These are phyloP conservation scores for Pochonia chlamydosporia DNA, from an alignment of 2,329 filamentous ascomycete species.

Conservation along the genomic window DNA sequence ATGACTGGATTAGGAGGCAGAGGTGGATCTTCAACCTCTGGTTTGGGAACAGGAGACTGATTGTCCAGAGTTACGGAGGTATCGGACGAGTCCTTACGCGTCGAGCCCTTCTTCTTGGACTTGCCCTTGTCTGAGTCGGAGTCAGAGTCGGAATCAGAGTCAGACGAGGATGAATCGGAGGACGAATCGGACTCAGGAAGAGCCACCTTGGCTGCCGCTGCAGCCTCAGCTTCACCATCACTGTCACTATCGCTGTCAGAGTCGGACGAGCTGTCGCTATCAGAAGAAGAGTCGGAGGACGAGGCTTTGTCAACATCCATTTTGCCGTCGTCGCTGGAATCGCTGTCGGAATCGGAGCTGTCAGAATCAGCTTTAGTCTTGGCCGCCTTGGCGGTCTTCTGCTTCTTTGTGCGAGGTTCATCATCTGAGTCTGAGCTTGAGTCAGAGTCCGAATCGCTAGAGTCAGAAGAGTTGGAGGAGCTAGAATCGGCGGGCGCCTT, in stretches of 20 bases:
- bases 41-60: conserved; percentile 34
- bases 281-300: conserved; percentile 14
- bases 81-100: conserved; percentile 30
- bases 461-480: conserved; percentile 10
- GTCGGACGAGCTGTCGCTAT: conserved; percentile 10
- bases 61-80: conserved; percentile 47
- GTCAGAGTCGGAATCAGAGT: conserved; percentile 31
- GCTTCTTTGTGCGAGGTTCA: conserved; percentile 48
- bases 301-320: conserved; percentile 21
- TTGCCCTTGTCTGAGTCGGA: conserved; percentile 21
- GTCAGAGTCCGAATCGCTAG: conserved; percentile 24
- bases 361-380: conserved; percentile 11
- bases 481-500: conserved; percentile 27
- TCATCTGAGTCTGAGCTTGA: conserved; percentile 40
- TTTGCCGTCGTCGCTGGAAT: conserved; percentile 7
- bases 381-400: conserved; percentile 28
- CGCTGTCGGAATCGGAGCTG: conserved; percentile 11
- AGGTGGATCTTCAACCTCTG: conserved; percentile 37
- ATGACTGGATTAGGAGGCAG: conserved; percentile 45
- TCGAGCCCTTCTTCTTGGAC: conserved; percentile 11
- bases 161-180: conserved; percentile 16
- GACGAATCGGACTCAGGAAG: conserved; percentile 17
- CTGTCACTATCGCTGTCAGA: conserved; percentile 7
- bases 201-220: conserved; percentile 19
- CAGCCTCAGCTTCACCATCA: conserved; percentile 7